Evolutionary conservation across 805 yeast species (phyloP).

Genomic region (Candida nanaspora): DNA sequence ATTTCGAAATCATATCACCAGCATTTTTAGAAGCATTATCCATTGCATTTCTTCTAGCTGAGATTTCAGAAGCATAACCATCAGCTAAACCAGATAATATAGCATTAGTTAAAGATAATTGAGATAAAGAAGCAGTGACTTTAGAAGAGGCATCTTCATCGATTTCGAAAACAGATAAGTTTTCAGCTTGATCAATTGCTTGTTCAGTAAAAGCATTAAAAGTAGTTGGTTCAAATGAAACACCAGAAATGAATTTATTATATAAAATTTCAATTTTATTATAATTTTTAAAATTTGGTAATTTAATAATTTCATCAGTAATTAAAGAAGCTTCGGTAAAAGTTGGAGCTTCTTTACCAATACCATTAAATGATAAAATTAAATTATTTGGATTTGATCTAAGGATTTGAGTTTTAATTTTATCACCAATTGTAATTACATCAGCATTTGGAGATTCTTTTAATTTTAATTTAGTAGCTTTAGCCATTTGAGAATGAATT

Average conservation of each 20-base stretch:
- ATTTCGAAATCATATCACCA: conserved; percentile 95
- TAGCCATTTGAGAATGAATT: conserved; percentile 90
- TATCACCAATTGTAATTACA: conserved; percentile 89
- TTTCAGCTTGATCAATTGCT: conserved; percentile 78
- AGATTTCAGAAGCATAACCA: conserved; percentile 96
- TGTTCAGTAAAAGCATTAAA: conserved; percentile 61
- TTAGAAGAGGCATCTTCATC: conserved; percentile 49
- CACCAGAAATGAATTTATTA: conserved; percentile 84
- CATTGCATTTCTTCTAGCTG: conserved; percentile 99
- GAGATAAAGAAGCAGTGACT: conserved; percentile 64
- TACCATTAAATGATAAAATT: conserved; percentile 75
- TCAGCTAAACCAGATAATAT: conserved; percentile 90
- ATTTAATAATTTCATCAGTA: conserved; percentile 70
- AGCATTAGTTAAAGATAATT: conserved; percentile 86
- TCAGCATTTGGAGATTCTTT: conserved; percentile 62
- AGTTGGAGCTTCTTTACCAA: conserved; percentile 96
- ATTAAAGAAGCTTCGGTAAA: conserved; percentile 85
- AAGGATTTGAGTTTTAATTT: conserved; percentile 78
- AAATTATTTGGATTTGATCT: conserved; percentile 72
- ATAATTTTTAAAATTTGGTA: conserved; percentile 72
- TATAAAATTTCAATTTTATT: conserved; percentile 72
- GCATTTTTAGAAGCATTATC: conserved; percentile 99
- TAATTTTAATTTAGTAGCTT: conserved; percentile 69
- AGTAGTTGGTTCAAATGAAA: conserved; percentile 79
- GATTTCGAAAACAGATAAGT: conserved; percentile 73